phyloP scores from a whole-genome alignment of 2,329 filamentous ascomycete genomes.

The Thelonectria rubi region DNA sequence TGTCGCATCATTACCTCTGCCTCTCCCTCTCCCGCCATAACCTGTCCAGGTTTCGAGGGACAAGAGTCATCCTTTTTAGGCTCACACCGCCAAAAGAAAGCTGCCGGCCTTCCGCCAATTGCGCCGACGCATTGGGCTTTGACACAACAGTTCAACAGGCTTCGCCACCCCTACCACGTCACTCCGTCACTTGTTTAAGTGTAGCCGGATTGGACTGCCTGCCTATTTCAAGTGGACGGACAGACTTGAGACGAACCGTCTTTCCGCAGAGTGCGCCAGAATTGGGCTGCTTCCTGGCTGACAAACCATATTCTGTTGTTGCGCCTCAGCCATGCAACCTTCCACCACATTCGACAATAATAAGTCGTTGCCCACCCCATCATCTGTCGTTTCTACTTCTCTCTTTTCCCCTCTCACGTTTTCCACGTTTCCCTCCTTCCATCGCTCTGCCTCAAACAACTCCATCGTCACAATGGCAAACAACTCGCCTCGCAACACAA shows the following conservation, averaged over 20 bases:
- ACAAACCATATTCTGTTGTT: constrained; percentile 45
- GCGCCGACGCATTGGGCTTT: constrained; percentile 30
- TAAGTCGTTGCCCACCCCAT: constrained; percentile 31
- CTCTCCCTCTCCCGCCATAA: constrained; percentile 2
- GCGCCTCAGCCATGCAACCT: constrained; percentile 38
- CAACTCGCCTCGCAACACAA: constrained; percentile 35
- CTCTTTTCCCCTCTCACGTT: constrained; percentile 26
- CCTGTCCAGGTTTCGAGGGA: constrained; percentile 3
- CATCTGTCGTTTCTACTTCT: constrained; percentile 26
- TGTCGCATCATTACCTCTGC: not conserved
- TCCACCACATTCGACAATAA: constrained; percentile 46
- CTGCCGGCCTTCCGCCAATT: constrained; percentile 21
- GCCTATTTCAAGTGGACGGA: constrained; percentile 26
- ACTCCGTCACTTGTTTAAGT: constrained; percentile 15
- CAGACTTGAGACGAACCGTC: constrained; percentile 10
- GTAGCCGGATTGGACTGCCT: not conserved
- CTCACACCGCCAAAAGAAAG: constrained; percentile 10
- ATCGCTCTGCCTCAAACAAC: constrained; percentile 27
- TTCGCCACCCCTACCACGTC: constrained; percentile 41
- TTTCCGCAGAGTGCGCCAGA: constrained; percentile 4
- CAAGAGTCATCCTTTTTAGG: constrained; percentile 23
- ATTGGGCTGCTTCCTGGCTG: constrained; percentile 44
- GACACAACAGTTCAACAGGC: constrained; percentile 29
- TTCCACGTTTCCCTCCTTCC: constrained; percentile 26
- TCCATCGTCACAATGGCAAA: constrained; percentile 39